These are phyloP conservation scores for Pyrenochaeta sp. DNA, from an alignment of 2,329 filamentous ascomycete genomes.

Conservation along the genomic window DNA sequence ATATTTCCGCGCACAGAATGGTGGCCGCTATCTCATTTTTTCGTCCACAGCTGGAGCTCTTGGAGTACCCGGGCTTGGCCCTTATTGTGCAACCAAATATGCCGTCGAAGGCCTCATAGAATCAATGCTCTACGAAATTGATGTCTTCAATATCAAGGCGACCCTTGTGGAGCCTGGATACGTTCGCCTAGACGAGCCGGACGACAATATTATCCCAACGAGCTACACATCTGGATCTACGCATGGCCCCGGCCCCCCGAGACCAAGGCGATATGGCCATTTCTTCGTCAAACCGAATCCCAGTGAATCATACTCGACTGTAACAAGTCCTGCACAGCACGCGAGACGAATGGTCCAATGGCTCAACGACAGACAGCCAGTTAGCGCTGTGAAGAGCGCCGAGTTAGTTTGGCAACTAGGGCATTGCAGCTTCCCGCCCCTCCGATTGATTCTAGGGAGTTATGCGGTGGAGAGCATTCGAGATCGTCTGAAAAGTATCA, in stretches of 20 bases:
- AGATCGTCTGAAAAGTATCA: conserved; percentile 86
- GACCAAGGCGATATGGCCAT: conserved; percentile 83
- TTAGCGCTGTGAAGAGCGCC: conserved; percentile 89
- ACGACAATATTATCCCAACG: conserved; percentile 50
- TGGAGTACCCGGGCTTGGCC: conserved; percentile 91
- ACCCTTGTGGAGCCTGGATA: conserved; percentile 92
- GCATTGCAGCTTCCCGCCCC: conserved; percentile 91
- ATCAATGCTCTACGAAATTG: conserved; percentile 95
- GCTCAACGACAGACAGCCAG: conserved; percentile 91
- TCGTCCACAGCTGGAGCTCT: conserved; percentile 90
- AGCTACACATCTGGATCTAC: conserved; percentile 36
- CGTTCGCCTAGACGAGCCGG: conserved; percentile 83
- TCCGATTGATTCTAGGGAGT: conserved; percentile 85
- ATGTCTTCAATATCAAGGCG: conserved; percentile 89
- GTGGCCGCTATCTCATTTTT: conserved; percentile 90
- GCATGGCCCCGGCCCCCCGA: conserved; percentile 42
- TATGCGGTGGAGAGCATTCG: conserved; percentile 97
- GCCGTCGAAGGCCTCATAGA: conserved; percentile 95
- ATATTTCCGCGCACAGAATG: conserved; percentile 78
- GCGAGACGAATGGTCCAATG: conserved; percentile 92
- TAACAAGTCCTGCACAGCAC: conserved; percentile 84
- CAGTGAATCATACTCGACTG: conserved; percentile 76
- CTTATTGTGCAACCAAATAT: conserved; percentile 97
- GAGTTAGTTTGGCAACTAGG: conserved; percentile 93
- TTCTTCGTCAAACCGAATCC: conserved; percentile 87